Percentiles rank a stretch among this genome's conserved stretches.
Evolutionary conservation across 495 filamentous ascomycete genomes (phyloP).

Genomic region (Penicillium turbatum): DNA sequence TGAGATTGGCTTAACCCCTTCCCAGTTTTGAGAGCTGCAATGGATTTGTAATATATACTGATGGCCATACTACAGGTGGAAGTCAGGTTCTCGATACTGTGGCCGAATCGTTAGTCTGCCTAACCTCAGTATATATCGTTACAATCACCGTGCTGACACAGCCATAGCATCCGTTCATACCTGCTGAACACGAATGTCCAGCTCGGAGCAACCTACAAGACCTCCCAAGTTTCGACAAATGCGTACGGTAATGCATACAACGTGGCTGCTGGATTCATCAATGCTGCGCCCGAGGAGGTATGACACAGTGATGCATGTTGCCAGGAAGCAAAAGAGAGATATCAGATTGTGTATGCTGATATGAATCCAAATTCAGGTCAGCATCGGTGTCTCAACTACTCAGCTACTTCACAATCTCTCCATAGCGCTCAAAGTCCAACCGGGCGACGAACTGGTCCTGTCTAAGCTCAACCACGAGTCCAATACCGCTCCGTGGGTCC

Average conservation of each 20-base stretch:
- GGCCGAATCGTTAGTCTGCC: constrained; percentile 53
- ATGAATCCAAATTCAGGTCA: constrained; percentile 12
- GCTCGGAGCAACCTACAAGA: constrained; percentile 61
- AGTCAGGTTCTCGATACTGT: constrained; percentile 63
- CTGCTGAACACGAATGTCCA: constrained; percentile 66
- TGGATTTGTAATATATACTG: not conserved
- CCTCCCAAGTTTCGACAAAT: constrained; percentile 50
- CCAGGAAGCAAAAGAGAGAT: not conserved
- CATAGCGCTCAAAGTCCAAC: constrained; percentile 51
- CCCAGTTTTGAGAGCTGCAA: not conserved
- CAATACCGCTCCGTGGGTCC: constrained; percentile 65
- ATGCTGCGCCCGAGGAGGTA: constrained; percentile 59
- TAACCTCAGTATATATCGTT: not conserved
- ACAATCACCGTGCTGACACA: not conserved
- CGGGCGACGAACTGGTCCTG: constrained; percentile 59
- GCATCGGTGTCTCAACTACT: constrained; percentile 62
- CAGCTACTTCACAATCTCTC: constrained; percentile 71
- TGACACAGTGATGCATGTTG: constrained; percentile 20
- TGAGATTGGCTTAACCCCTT: not conserved
- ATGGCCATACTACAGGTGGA: constrained; percentile 42
- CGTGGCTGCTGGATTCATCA: constrained; percentile 64
- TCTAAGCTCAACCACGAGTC: constrained; percentile 69
- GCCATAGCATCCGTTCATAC: constrained; percentile 57
- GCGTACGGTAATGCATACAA: constrained; percentile 51
- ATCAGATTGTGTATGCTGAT: not conserved